These are phyloP conservation scores for Gymnopilus dilepis DNA, from an alignment of 768 basidiomycete species.

Conservation along the genomic window DNA sequence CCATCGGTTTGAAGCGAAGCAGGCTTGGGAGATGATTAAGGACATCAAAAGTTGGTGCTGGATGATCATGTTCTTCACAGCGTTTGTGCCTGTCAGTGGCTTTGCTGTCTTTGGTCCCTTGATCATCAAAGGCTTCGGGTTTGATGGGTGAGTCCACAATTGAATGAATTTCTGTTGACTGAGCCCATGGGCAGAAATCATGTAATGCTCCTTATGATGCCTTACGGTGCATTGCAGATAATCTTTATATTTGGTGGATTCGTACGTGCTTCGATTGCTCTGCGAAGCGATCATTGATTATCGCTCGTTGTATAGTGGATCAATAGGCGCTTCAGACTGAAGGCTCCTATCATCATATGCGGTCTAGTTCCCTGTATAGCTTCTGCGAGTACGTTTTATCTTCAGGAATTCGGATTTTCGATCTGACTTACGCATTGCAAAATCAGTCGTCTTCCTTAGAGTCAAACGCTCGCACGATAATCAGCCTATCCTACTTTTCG, in stretches of 20 bases:
- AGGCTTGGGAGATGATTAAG: conserved; percentile 36
- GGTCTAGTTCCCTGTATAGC: conserved; percentile 28
- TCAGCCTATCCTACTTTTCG: conserved; percentile 32
- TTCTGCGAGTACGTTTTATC: conserved; percentile 27
- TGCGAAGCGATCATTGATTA: neutral
- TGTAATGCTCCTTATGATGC: conserved; percentile 38
- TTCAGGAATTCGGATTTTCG: neutral
- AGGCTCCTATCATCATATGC: conserved; percentile 32
- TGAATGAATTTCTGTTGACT: no score
- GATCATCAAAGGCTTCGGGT: conserved; percentile 40
- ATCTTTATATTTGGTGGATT: conserved; percentile 31
- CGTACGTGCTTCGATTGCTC: conserved; percentile 23
- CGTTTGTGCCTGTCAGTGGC: conserved; percentile 33
- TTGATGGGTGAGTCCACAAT: conserved; percentile 31
- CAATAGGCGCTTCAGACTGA: conserved; percentile 30
- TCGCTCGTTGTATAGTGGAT: conserved; percentile 24
- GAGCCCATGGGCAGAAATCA: no score
- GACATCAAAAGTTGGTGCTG: conserved; percentile 43
- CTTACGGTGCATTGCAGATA: conserved; percentile 36
- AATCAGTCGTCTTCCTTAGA: conserved; percentile 31
- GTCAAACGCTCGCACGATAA: conserved; percentile 29
- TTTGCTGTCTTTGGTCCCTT: conserved; percentile 36
- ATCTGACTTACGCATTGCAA: neutral
- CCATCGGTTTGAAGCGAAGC: conserved; percentile 35
- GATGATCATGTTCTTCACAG: conserved; percentile 32